Percentiles rank a stretch among this genome's conserved stretches.
Conservation (phyloP, 1,139 yeast species). For the Arxiozyma slooffiae region DNA sequence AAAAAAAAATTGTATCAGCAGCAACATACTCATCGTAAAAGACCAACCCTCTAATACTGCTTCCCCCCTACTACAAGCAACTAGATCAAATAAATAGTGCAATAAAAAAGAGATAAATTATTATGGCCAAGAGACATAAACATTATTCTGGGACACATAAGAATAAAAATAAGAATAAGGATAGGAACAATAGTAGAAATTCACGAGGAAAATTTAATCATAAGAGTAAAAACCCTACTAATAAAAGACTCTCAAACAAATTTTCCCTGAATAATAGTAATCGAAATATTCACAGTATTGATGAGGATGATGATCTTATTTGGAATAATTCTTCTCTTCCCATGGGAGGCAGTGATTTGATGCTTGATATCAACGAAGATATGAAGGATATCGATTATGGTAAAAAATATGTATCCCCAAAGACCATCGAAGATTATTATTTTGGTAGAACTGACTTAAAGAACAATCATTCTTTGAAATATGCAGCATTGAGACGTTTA, state of each 20-base stretch:
- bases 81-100: neutral
- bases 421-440: slow-evolving; percentile 25
- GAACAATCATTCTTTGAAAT: slow-evolving; percentile 21
- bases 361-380: slow-evolving; percentile 9
- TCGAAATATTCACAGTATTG: neutral
- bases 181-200: neutral
- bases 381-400: slow-evolving; percentile 9
- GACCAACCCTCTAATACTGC: neutral
- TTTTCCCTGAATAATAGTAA: neutral
- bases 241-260: slow-evolving; percentile 4
- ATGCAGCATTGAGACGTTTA: slow-evolving; percentile 26
- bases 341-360: slow-evolving; percentile 31
- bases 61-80: neutral
- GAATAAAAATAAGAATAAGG: slow-evolving; percentile 10
- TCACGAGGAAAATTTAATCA: slow-evolving; percentile 15
- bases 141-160: no score
- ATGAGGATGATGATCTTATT: neutral
- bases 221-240: slow-evolving; percentile 24
- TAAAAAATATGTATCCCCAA: slow-evolving; percentile 15
- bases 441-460: slow-evolving; percentile 17
- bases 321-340: slow-evolving; percentile 19
- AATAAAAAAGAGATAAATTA: neutral
- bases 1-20: no score
- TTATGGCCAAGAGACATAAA: slow-evolving; percentile 27
- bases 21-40: neutral